These are phyloP conservation scores for Allomyces macrogynus DNA, from an alignment of 192 early-diverging fungal genomes.

Conservation along the genomic window DNA sequence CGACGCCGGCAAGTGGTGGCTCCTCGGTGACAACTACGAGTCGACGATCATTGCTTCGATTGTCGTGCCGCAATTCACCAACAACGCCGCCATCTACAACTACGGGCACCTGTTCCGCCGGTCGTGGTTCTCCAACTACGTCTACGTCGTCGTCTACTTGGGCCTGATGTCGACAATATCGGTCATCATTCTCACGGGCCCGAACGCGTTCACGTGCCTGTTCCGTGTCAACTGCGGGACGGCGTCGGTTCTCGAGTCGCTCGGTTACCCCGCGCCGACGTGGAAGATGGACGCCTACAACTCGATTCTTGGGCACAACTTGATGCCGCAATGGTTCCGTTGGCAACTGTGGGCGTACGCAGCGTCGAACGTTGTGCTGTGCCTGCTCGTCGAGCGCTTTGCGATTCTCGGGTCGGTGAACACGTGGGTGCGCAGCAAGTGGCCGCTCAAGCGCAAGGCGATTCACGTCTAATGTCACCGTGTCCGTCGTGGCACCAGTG, in stretches of 20 bases:
- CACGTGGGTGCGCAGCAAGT: conserved; percentile 8
- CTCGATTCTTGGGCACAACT: conserved; percentile 46
- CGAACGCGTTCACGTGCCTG: conserved; percentile 39
- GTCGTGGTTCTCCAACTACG: conserved; percentile 39
- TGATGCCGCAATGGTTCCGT: conserved; percentile 40
- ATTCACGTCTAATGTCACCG: neutral
- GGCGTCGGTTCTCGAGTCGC: conserved; percentile 12
- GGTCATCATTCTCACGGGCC: conserved; percentile 27
- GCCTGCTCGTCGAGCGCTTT: conserved; percentile 23
- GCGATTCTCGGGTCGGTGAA: conserved; percentile 30
- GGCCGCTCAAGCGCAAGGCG: neutral
- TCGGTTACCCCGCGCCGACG: conserved; percentile 19
- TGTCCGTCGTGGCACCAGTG: neutral
- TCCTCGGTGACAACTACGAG: conserved; percentile 66
- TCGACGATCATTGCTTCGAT: conserved; percentile 37
- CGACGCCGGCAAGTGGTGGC: conserved; percentile 54
- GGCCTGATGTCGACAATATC: conserved; percentile 25
- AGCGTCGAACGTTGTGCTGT: conserved; percentile 17
- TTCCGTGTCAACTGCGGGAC: conserved; percentile 58
- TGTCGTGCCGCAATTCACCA: conserved; percentile 47
- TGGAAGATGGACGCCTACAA: conserved; percentile 32
- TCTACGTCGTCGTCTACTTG: conserved; percentile 29
- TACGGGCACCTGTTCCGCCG: conserved; percentile 44
- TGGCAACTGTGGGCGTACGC: conserved; percentile 34
- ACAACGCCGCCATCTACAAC: conserved; percentile 45